A percentile compares a stretch with the other conserved stretches of the same genome.
Evolutionary conservation across 2,329 filamentous ascomycete species (phyloP).

Genomic region (Colletotrichum sp.): DNA sequence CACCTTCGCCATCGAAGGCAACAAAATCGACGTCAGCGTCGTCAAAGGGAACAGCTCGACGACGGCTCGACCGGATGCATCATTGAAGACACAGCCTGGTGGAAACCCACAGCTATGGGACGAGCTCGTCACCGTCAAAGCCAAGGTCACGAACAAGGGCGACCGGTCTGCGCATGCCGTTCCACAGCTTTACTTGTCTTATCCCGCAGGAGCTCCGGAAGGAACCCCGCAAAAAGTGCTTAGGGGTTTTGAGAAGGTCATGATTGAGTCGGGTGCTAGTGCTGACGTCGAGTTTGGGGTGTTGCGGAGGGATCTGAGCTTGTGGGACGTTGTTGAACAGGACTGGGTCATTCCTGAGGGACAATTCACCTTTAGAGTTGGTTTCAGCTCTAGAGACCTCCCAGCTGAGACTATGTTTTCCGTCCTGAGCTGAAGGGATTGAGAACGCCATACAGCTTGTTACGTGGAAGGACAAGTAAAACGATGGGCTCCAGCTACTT

Average conservation of each 20-base stretch:
- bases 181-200: conserved; percentile 58
- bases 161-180: conserved; percentile 53
- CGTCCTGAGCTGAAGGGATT: background rate
- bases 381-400: background rate
- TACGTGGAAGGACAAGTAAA: fast-evolving
- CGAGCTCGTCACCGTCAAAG: conserved; percentile 59
- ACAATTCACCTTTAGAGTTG: background rate
- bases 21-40: background rate
- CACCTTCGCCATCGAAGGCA: conserved; percentile 42
- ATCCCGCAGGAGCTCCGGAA: background rate
- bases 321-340: conserved; percentile 50
- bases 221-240: conserved; percentile 38
- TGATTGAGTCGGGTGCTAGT: conserved; percentile 39
- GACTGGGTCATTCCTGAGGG: conserved; percentile 55
- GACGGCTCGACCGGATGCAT: background rate
- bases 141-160: conserved; percentile 69
- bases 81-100: conserved; percentile 38
- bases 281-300: conserved; percentile 43
- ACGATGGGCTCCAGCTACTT: fast-evolving
- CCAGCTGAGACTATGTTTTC: background rate
- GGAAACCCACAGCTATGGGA: conserved; percentile 65
- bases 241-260: conserved; percentile 52
- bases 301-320: conserved; percentile 53
- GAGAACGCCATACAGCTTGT: fast-evolving
- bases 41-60: background rate